phyloP scores from a whole-genome alignment of 176 grass and related monocot species.

The maize (Zea mays) region DNA sequence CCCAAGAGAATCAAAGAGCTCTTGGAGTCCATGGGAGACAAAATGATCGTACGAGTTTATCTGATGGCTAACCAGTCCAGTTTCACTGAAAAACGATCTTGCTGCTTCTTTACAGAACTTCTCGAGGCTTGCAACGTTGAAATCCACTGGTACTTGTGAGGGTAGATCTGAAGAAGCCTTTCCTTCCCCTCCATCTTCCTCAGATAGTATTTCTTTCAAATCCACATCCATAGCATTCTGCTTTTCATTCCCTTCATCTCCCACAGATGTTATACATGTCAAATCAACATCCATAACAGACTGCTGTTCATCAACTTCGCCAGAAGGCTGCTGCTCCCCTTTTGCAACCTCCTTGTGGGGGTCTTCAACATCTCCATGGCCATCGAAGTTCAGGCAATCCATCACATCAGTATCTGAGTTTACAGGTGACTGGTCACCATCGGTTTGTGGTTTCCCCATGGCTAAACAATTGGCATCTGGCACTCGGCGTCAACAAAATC shows the following conservation, averaged over 20 bases:
- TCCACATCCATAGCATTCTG: slow-evolving; percentile 27
- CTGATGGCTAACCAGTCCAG: slow-evolving; percentile 64
- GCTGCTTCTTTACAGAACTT: slow-evolving; percentile 73
- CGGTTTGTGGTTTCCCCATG: slow-evolving; percentile 13
- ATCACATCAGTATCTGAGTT: slow-evolving; percentile 23
- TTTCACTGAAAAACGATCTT: slow-evolving; percentile 61
- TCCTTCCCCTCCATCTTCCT: slow-evolving; percentile 31
- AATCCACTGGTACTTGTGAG: slow-evolving; percentile 11
- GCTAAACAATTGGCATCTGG: neutral
- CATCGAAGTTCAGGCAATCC: slow-evolving; percentile 42
- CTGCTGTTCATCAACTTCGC: neutral
- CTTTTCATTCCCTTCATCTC: slow-evolving; percentile 27
- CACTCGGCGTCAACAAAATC: neutral
- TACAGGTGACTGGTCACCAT: slow-evolving; percentile 26
- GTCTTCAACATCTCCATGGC: slow-evolving; percentile 9
- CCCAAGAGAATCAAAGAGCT: slow-evolving; percentile 63
- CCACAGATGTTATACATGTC: neutral
- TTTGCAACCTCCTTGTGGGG: slow-evolving; percentile 13
- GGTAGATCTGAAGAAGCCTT: neutral
- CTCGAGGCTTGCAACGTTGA: slow-evolving; percentile 50
- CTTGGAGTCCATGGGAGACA: slow-evolving; percentile 65
- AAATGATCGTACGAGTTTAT: slow-evolving; percentile 84
- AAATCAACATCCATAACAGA: slow-evolving; percentile 39
- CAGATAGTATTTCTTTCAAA: slow-evolving; percentile 7
- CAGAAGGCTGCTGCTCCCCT: slow-evolving; percentile 27